Evolutionary conservation across 768 basidiomycete species (phyloP), one percentile per base, ranked within the genome.

Genomic region (Collybiopsis confluens): DNA sequence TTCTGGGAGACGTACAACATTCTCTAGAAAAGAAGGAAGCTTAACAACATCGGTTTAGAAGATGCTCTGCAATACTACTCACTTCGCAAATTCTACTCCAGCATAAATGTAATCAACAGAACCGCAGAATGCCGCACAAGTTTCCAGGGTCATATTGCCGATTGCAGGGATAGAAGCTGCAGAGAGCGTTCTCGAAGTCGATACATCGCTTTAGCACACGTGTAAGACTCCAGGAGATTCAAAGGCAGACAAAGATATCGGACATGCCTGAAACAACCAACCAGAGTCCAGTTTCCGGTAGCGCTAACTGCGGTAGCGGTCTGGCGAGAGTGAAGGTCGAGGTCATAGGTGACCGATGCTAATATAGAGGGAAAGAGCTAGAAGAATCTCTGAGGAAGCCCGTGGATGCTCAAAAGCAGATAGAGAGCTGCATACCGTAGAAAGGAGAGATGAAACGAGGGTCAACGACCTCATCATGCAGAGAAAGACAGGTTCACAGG

Each of bases 11-110:
- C 70, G 56, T 63, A 76, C 74, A 74, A 64, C 74, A 76, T 68
- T 76, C 74, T 65, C 63, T 62, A n/a, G n/a, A n/a, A n/a, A n/a
- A n/a, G 11, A 3, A 50, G 41, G 53, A 7, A n/a, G 24, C 42
- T 51, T 0, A 40, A 45, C 8, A 57, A 18, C 40, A 11, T 20
- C 10, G 45, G 15, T 47, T 48, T 16, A 18, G 10, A n/a, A 10
- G 20, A 21, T 41, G 23, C 4, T 26, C 15, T n/a, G 18, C 8
- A 8, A 4, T 42, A 3, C 30, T 16, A 63, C 71, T 58, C 60
- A 75, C 74, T 77, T 71, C 20, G 74, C 78, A 57, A 81, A 87
- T 67, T 88, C 86, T 2, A 83, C 73, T 6, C 87, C 87, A 11
- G 85, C 82, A 54, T 77, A 83, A 53, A 79, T 70, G 61, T 70